Conservation (phyloP, 345 rosid species). For the Camelina sativa region DNA sequence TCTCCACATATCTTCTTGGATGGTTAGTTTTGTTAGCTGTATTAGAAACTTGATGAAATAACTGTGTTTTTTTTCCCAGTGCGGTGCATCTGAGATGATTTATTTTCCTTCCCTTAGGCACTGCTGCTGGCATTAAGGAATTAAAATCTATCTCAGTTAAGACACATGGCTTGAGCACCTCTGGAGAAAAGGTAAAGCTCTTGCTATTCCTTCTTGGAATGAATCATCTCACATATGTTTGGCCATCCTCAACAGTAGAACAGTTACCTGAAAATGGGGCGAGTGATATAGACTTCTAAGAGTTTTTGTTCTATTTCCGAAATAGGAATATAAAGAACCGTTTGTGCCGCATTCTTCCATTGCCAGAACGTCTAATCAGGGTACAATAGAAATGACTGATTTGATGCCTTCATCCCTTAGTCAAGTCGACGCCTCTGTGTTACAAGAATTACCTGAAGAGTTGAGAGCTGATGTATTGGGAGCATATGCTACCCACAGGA, state of each 20-base stretch:
- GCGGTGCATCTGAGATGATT: slow-evolving; percentile 17
- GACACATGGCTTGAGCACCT: slow-evolving; percentile 27
- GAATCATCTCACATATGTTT: background rate
- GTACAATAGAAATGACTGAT: slow-evolving; percentile 49
- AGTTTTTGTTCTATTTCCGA: slow-evolving; percentile 21
- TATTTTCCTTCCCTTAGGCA: slow-evolving; percentile 1
- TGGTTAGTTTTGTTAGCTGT: slow-evolving; percentile 47
- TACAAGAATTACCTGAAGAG: slow-evolving; percentile 85
- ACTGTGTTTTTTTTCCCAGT: background rate
- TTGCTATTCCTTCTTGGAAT: slow-evolving; percentile 16
- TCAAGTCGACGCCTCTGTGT: slow-evolving; percentile 76
- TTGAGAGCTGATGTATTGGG: slow-evolving; percentile 69
- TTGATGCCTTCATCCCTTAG: slow-evolving; percentile 81
- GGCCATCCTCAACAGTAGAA: background rate
- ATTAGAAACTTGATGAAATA: background rate
- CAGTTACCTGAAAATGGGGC: background rate
- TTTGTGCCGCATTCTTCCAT: slow-evolving; percentile 19
- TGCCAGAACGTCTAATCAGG: slow-evolving; percentile 41
- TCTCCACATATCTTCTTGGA: slow-evolving; percentile 37
- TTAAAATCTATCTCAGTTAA: slow-evolving; percentile 43
- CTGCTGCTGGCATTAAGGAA: slow-evolving; percentile 36
- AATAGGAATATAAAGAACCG: slow-evolving; percentile 32
- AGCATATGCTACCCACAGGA: slow-evolving; percentile 65
- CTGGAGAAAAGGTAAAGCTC: slow-evolving; percentile 53
- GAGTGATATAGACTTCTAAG: background rate